Evolutionary conservation across 495 filamentous ascomycete species (phyloP), one percentile per base, ranked within the genome.

Genomic region (Hypoxylon rickii): DNA sequence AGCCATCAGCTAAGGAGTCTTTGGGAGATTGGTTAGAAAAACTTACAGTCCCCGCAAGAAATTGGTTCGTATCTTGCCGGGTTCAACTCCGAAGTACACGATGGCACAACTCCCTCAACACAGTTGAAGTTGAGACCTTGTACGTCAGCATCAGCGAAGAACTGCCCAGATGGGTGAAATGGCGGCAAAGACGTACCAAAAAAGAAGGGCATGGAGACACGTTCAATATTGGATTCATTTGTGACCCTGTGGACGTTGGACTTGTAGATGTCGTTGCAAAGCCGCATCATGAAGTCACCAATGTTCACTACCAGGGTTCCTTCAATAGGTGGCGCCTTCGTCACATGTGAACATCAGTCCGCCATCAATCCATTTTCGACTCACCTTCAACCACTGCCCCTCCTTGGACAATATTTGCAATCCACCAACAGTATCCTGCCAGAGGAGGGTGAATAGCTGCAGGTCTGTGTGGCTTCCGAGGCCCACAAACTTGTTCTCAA

Each of bases 241-340:
- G 70, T 80, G 13, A 84, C 82, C 11, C 82, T 70, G 60, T 85
- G 83, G 39, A 85, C 76, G 0, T 81, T 86, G 6, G 79, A 83
- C 58, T 79, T 80, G 54, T 84, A 83, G 44, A 70, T 64, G 61
- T 83, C 79, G 57, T 87, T 88, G 19, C 79, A 83, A 45, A 84
- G 73, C 7, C 83, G 70, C 74, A 83, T 79, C 71, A 87, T 71
- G 58, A 84, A 83, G 59, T 86, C 84, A 0, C 83, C 83, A 43
- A 88, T 81, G 63, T 87, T 86, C 15, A 88, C 82, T 0, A 87
- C 83, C 10, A 85, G 65, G 0, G 83, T 82, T 11, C 81, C 82
- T 34, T 76, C 61, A 16, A 85, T 70, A 0, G 83, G 83, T n/a
- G 69, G 64, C 5, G 69, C 66, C 66, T 68, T 58, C 3, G 13